Evolutionary conservation across 2,329 filamentous ascomycete species (phyloP).

Genomic region (Cladosporium sp.): DNA sequence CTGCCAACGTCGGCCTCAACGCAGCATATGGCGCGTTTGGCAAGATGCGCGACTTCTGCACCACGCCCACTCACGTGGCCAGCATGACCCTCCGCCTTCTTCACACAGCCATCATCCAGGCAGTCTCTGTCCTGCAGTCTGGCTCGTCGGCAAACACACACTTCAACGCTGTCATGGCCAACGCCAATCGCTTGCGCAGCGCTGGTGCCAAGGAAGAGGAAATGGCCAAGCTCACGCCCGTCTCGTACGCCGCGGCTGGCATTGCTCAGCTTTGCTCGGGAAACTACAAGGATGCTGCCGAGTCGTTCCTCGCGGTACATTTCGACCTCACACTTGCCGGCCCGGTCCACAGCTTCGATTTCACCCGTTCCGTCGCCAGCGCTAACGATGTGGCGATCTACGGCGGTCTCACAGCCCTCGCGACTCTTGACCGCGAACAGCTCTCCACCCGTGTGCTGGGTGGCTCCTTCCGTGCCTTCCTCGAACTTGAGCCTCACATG

Average conservation of each 20-base stretch:
- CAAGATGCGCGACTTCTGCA: slow-evolving; percentile 88
- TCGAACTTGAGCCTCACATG: slow-evolving; percentile 91
- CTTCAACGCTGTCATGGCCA: slow-evolving; percentile 58
- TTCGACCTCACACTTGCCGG: slow-evolving; percentile 41
- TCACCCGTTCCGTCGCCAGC: slow-evolving; percentile 68
- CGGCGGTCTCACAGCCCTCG: slow-evolving; percentile 82
- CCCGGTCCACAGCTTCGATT: slow-evolving; percentile 46
- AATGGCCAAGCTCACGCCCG: slow-evolving; percentile 54
- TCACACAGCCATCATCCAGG: slow-evolving; percentile 73
- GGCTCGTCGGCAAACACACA: slow-evolving; percentile 18
- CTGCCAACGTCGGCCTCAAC: slow-evolving; percentile 49
- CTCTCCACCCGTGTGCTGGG: slow-evolving; percentile 75
- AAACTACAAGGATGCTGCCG: slow-evolving; percentile 64
- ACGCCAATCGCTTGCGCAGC: slow-evolving; percentile 47
- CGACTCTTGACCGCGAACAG: slow-evolving; percentile 76
- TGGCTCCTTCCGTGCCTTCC: slow-evolving; percentile 78
- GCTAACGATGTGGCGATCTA: slow-evolving; percentile 90
- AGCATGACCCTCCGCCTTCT: slow-evolving; percentile 78
- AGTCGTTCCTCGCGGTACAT: slow-evolving; percentile 63
- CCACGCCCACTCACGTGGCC: slow-evolving; percentile 73
- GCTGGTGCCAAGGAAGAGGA: slow-evolving; percentile 52
- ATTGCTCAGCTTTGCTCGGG: slow-evolving; percentile 56
- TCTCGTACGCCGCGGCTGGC: slow-evolving; percentile 61
- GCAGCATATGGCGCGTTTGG: slow-evolving; percentile 72
- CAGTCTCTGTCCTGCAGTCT: slow-evolving; percentile 48